A percentile compares a stretch with the other conserved stretches of the same genome.
These are phyloP conservation scores for Fusarium torreyae DNA, from an alignment of 2,329 filamentous ascomycete genomes.

Conservation along the genomic window DNA sequence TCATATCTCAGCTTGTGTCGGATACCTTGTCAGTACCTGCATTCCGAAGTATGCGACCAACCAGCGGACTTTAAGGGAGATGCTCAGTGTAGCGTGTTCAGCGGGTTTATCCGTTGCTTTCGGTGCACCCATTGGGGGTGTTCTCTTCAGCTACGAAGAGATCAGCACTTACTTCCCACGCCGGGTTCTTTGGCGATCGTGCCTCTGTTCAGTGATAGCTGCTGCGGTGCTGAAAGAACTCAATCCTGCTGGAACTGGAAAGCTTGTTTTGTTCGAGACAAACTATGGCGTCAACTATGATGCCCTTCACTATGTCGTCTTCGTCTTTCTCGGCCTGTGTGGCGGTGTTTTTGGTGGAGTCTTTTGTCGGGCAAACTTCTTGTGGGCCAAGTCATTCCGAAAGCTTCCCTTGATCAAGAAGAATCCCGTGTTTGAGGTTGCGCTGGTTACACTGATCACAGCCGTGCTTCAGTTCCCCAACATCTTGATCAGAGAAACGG, in stretches of 20 bases:
- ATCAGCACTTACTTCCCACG: constrained; percentile 41
- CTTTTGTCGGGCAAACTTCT: constrained; percentile 30
- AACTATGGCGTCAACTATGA: constrained; percentile 40
- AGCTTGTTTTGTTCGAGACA: constrained; percentile 36
- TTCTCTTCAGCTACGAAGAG: constrained; percentile 40
- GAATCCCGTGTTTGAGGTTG: constrained; percentile 28
- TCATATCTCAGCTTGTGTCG: constrained; percentile 36
- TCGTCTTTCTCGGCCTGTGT: constrained; percentile 28
- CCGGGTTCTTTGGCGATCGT: constrained; percentile 26
- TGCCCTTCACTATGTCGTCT: constrained; percentile 25
- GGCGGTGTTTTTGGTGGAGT: constrained; percentile 27
- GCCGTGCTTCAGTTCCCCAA: constrained; percentile 30
- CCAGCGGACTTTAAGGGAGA: constrained; percentile 28
- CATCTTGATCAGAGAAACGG: constrained; percentile 27
- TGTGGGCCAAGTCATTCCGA: constrained; percentile 35
- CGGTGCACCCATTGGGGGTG: constrained; percentile 31
- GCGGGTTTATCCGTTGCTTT: constrained; percentile 33
- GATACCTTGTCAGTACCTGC: constrained; percentile 20
- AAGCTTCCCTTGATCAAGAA: constrained; percentile 19
- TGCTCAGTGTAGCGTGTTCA: constrained; percentile 36
- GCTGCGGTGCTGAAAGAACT: constrained; percentile 33
- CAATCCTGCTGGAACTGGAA: constrained; percentile 31
- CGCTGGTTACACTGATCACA: constrained; percentile 10
- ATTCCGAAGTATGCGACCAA: constrained; percentile 30
- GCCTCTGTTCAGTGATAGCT: constrained; percentile 32